Percentiles rank a stretch among this genome's conserved stretches.
Evolutionary conservation across 2,329 filamentous ascomycete genomes (phyloP).

Genomic region (Fusarium sacchari): DNA sequence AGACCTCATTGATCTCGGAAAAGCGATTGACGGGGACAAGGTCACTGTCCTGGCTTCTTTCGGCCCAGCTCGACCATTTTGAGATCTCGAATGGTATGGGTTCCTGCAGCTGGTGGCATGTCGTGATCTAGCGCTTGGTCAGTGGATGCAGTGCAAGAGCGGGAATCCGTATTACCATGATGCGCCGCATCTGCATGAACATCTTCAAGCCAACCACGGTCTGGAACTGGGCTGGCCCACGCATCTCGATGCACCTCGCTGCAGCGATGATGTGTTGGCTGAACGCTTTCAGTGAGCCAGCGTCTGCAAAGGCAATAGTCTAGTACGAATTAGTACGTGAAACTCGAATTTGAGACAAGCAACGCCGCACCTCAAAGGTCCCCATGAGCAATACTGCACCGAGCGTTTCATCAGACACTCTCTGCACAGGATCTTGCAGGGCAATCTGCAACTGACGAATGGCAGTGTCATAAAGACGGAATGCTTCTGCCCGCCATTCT

Average conservation of each 20-base stretch:
- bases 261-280: conserved; percentile 35
- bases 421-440: conserved; percentile 14
- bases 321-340: background rate
- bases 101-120: conserved; percentile 38
- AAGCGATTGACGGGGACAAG: conserved; percentile 15
- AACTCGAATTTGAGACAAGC: background rate
- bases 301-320: conserved; percentile 30
- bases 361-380: conserved; percentile 22
- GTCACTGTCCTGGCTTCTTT: background rate
- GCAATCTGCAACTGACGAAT: conserved; percentile 18
- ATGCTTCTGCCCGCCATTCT: conserved; percentile 30
- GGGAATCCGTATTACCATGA: conserved; percentile 14
- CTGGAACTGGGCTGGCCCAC: conserved; percentile 29
- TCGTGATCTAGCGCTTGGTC: conserved; percentile 17
- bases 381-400: conserved; percentile 37
- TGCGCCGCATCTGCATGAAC: conserved; percentile 32
- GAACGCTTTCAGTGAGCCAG: conserved; percentile 30
- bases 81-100: conserved; percentile 29
- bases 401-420: conserved; percentile 30
- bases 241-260: conserved; percentile 35
- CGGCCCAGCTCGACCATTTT: conserved; percentile 34
- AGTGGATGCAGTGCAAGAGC: background rate
- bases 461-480: conserved; percentile 25
- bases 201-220: conserved; percentile 19
- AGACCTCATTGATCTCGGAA: conserved; percentile 22